Percentiles rank a stretch among this genome's conserved stretches.
phyloP scores from a whole-genome alignment of 805 yeast genomes.

The Ascoidea tarda region DNA sequence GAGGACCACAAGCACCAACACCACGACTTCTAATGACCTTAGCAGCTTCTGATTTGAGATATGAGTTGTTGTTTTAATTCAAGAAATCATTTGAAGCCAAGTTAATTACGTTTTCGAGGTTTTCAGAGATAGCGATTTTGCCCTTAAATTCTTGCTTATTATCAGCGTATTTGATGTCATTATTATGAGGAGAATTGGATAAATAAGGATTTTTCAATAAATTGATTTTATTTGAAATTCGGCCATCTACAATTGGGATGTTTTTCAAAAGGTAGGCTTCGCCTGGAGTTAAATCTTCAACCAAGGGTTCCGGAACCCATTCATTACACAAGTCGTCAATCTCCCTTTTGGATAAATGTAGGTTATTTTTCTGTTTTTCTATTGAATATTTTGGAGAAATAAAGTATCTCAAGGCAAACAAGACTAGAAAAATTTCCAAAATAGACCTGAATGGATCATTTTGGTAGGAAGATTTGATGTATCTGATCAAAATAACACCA shows the following conservation, averaged over 20 bases:
- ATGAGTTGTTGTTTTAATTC: slow-evolving; percentile 36
- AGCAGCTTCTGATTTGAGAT: slow-evolving; percentile 38
- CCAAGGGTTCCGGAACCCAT: slow-evolving; percentile 86
- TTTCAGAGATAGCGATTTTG: slow-evolving; percentile 15
- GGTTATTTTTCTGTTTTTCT: slow-evolving; percentile 57
- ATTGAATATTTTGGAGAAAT: slow-evolving; percentile 47
- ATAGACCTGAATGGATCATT: slow-evolving; percentile 87
- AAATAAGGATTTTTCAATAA: slow-evolving; percentile 16
- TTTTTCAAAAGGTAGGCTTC: slow-evolving; percentile 51
- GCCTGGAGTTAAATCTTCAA: slow-evolving; percentile 30
- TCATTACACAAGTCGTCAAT: slow-evolving; percentile 74
- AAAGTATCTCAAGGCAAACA: slow-evolving; percentile 79
- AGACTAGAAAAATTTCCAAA: slow-evolving; percentile 59
- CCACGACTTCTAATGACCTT: slow-evolving; percentile 56
- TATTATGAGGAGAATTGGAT: not conserved
- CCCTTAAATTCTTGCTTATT: slow-evolving; percentile 5
- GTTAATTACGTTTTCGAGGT: slow-evolving; percentile 34
- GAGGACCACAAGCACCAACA: slow-evolving; percentile 98
- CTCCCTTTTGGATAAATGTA: slow-evolving; percentile 45
- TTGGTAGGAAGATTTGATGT: slow-evolving; percentile 76
- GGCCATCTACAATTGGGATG: slow-evolving; percentile 50
- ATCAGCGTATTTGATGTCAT: not conserved
- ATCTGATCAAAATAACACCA: slow-evolving; percentile 28
- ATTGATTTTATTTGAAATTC: slow-evolving; percentile 26
- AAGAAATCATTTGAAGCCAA: slow-evolving; percentile 63